Evolutionary conservation across 164 flowering plant species (phyloP), one percentile per base, ranked within the genome.

Genomic region (grape (Vitis vinifera)): DNA sequence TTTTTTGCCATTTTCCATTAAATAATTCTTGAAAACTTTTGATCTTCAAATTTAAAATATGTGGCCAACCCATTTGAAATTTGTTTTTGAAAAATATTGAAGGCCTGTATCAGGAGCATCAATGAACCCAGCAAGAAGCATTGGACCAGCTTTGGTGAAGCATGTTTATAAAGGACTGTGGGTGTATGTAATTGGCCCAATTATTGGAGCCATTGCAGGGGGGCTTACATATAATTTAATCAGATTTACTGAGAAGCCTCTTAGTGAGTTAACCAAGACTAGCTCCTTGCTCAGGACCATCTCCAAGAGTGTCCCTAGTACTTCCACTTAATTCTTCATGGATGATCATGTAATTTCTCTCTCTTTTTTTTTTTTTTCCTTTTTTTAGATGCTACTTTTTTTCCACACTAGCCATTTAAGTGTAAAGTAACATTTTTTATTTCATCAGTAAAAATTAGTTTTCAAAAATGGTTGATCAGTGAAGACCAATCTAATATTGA

Each of bases 31-130:
- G 7, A 37, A 37, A 37, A 23, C 0, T 1, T 23, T 23, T 23
- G 0, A 23, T 23, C 27, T 23, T 23, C 27, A 23, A 23, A 23
- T 23, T 23, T 23, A 23, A 23, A 23, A 23, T 23, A 23, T 23
- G 27, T 1, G 27, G 27, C 27, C 0, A 23, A 23, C 27, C 0
- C 27, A 23, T 1, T 37, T 37, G 44, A 37, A 37, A 37, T 37
- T 6, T 37, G 44, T 37, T 37, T 37, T 37, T 37, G 44, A 37
- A 37, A 37, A 37, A 37, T 37, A 58, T 37, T 68, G 58, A 75
- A 85, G 89, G 68, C 85, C 85, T 1, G 70, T 80, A 10, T 76
- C 87, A 3, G 89, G 87, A 27, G 89, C 87, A 64, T 86, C 89
- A 6, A 86, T 86, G 89, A 86, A 86, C 75, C 89, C 89, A 8